Evolutionary conservation across 75 land plant genomes (phyloP), one percentile per base, ranked within the genome.

Genomic region (Azolla pinnata): DNA sequence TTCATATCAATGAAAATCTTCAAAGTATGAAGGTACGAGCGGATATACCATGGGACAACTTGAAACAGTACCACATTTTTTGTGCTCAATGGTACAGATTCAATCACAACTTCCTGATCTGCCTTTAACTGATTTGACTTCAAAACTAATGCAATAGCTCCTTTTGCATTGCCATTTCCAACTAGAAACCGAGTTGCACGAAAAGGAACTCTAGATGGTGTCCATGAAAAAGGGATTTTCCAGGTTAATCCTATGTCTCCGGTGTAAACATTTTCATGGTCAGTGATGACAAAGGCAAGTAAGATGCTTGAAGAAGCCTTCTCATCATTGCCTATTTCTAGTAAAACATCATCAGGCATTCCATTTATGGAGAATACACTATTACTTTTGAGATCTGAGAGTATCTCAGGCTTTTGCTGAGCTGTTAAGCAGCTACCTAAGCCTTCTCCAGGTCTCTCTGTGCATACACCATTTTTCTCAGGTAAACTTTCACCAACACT

Each of bases 161-260:
- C 98, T 61, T 87, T 79, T 40, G 77, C 90, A 75, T 85, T 89
- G 60, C 98, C 98, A 78, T 96, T 83, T 53, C 99, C 99, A 79
- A 81, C 81, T 33, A 95, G 63, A 31, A 86, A 89, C 63, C 96
- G 72, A 63, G 70, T 86, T 4, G 75, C 83, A 54, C 64, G 76
- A 33, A 90, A 73, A 23, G 96, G 99, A 32, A 83, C 96, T 40
- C 64, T 76, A 31, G 42, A 33, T 56, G 73, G 68, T 5, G 72
- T 68, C 96, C 96, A 85, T 19, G 62, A 17, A 26, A 81, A 44
- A 27, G 85, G 90, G 56, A 45, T 51, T 60, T 75, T 91, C 99
- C 99, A 95, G n/a, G 34, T 71, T 1, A 95, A 47, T 8, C 84
- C 85, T 42, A 89, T 59, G 78, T 95, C 76, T 56, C 86, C 63